Percentiles rank a stretch among this genome's conserved stretches.
Evolutionary conservation across 345 rosid genomes (phyloP).

Genomic region (Alliaria petiolata): DNA sequence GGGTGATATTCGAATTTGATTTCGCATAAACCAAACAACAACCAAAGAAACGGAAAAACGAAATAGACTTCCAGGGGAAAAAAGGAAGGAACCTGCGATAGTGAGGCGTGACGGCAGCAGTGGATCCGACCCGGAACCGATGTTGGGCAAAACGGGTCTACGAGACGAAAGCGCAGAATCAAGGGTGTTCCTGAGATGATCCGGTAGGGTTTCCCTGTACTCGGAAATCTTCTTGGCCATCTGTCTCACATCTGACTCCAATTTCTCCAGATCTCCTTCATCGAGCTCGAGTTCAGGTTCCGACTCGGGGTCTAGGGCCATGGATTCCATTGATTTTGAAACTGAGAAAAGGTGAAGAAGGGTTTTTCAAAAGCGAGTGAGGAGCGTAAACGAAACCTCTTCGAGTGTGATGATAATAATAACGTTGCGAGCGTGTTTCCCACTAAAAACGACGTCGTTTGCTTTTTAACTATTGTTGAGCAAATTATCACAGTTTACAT

Average conservation of each 20-base stretch:
- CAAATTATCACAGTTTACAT: not conserved
- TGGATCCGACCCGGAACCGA: constrained; percentile 30
- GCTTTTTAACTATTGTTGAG: not conserved
- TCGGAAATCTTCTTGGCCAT: constrained; percentile 63
- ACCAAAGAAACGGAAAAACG: not conserved
- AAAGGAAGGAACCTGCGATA: constrained; percentile 32
- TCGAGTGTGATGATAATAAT: not conserved
- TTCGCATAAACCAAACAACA: not conserved
- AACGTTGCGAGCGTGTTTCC: not conserved
- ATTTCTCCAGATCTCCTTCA: constrained; percentile 46
- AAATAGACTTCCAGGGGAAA: not conserved
- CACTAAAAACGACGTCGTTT: constrained; percentile 3
- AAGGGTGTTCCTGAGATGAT: constrained; percentile 49
- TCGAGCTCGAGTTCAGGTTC: constrained; percentile 26
- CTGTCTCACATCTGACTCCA: constrained; percentile 55
- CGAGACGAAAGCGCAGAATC: constrained; percentile 45
- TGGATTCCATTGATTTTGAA: not conserved
- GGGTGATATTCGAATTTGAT: too few relatives aligned
- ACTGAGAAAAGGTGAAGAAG: not conserved
- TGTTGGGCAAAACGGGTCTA: constrained; percentile 31
- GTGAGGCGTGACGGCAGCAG: constrained; percentile 27
- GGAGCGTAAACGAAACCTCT: not conserved
- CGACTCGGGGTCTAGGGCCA: not conserved
- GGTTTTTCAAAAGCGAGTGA: not conserved
- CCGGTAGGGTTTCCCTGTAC: constrained; percentile 62